Conservation (phyloP, 768 basidiomycete species). For the Basidioascus undulatus region DNA sequence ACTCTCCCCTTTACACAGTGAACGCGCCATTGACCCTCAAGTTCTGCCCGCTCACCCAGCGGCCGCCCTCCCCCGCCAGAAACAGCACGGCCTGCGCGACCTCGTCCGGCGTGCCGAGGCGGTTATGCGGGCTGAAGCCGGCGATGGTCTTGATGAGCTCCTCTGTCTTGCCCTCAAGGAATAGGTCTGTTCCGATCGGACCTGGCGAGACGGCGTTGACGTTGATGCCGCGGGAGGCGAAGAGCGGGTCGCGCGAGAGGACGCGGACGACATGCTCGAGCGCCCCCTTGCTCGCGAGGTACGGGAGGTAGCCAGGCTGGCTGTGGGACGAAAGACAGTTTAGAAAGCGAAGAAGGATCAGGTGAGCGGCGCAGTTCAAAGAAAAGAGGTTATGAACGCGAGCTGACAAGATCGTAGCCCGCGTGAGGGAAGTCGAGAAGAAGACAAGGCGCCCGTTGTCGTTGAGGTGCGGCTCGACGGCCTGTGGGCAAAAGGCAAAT, state of each 20-base stretch:
- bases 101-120: neutral
- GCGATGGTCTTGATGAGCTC: neutral
- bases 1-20: no score
- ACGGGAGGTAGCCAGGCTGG: conserved; percentile 27
- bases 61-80: no score
- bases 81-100: no score
- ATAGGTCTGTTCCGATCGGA: conserved; percentile 7
- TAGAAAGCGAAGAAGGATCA: no score
- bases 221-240: conserved; percentile 29
- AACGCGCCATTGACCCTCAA: no score
- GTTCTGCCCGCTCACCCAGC: no score
- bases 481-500: neutral
- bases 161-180: neutral
- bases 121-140: neutral
- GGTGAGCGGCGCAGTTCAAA: no score
- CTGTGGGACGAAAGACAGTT: conserved; percentile 24
- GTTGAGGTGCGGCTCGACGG: neutral
- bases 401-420: no score
- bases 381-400: no score
- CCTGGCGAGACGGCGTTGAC: conserved; percentile 37
- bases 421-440: conserved; percentile 29
- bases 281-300: conserved; percentile 30
- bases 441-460: conserved; percentile 30
- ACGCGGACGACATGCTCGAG: conserved; percentile 34
- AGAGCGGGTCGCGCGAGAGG: conserved; percentile 34